Base-by-base conservation (phyloP, 1,139 yeast species). In the Saccharomycopsis hybrid region DNA sequence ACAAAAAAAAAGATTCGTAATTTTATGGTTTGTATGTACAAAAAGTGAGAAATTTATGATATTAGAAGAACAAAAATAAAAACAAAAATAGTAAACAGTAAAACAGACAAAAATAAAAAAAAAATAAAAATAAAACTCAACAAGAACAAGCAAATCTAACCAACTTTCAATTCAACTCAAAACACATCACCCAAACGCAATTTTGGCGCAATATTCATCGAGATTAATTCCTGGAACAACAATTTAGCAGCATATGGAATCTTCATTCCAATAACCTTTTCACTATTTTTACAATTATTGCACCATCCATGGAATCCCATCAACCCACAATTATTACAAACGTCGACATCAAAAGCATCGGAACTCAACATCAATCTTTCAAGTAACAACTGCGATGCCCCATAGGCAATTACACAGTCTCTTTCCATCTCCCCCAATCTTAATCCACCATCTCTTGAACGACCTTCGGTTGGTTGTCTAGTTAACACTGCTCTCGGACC, bases 371-470 rank as follows among this genome's bases (percentile, higher is more conserved):
- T 94, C 61, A 92, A 77, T 68, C 99, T 82, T 68, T 92, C 99
- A 56, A 92, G 72, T 59, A 92, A 74, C 59, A 92, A 73, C 66
- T 92, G 97, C 3, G 97, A 90, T 0, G 99, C 99, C 63, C 99
- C 99, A 62, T 94, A 92, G 0, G 99, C 99, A 70, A 92, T 94
- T 58, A 92, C 96, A 84, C 98, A 92, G 73, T 92, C 99, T 71
- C 98, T 85, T 69, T 92, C 99, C 99, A 92, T 92, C 71, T 92
- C 99, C 60, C 99, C 99, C 67, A 92, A 77, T 72, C 99, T 85
- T 63, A 92, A 77, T 63, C 99, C 99, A 77, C 99, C 99, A 69
- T 92, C 99, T 68, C 98, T 80, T 1, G 97, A 88, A 69, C 99
- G 80, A 77, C 99, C 99, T 69, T 92, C 99, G 0, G 97, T 92